These are phyloP conservation scores for Backusella westeae DNA, from an alignment of 192 early-diverging fungal species.

Conservation along the genomic window DNA sequence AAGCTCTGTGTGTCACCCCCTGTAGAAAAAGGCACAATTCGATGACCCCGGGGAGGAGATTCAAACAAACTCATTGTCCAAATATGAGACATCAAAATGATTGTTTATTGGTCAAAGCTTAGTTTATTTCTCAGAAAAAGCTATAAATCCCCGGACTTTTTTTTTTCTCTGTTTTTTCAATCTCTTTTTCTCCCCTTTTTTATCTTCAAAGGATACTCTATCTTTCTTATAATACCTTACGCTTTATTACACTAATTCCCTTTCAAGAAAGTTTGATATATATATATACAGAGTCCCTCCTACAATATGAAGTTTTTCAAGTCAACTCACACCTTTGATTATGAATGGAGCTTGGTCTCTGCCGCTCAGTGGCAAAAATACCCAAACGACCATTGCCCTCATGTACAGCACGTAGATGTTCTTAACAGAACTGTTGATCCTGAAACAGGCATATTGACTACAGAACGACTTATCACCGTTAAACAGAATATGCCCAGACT, in stretches of 20 bases:
- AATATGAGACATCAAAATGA: neutral
- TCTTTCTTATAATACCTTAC: neutral
- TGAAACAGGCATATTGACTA: constrained; percentile 77
- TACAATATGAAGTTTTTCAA: constrained; percentile 83
- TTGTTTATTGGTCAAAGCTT: constrained; percentile 1
- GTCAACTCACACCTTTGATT: constrained; percentile 70
- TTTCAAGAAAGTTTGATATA: neutral
- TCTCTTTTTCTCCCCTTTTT: neutral
- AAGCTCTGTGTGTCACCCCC: neutral
- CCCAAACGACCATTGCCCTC: constrained; percentile 89
- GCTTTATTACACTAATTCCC: neutral
- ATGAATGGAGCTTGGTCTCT: constrained; percentile 79
- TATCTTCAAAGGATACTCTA: neutral
- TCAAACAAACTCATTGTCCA: neutral
- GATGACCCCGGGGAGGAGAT: constrained; percentile 1
- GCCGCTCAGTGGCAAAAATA: constrained; percentile 95
- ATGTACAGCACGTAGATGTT: constrained; percentile 90
- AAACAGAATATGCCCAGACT: constrained; percentile 83
- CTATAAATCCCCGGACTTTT: constrained; percentile 1
- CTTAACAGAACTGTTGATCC: constrained; percentile 79
- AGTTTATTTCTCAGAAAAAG: constrained; percentile 4
- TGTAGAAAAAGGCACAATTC: neutral
- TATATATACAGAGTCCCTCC: neutral
- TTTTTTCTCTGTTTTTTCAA: neutral
- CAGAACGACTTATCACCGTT: constrained; percentile 88